Base-by-base conservation (phyloP, 352 stramenopile species). In the Phytophthora capsici region DNA sequence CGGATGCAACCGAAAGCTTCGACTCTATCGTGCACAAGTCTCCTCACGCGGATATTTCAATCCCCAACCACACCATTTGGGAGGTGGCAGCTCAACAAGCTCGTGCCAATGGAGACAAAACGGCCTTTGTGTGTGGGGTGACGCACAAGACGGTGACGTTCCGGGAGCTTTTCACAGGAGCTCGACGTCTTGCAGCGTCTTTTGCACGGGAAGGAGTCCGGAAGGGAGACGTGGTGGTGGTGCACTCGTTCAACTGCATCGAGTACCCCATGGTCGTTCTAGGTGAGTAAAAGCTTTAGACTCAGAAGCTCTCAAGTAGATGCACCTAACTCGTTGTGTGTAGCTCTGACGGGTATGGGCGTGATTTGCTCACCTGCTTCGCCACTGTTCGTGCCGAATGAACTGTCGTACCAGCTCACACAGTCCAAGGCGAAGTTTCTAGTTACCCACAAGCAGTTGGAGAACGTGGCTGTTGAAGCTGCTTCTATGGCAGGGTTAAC, bases 191-290 rank as follows among this genome's bases (percentile, higher is more conserved):
- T 6, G 72, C 73, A 3, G 75, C 71, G 2, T 72, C 62, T 4
- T 69, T 89, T 8, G 23, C 57, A n/a, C 69, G 36, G 7, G 63
- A 84, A 14, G 80, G 80, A 25, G 50, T 89, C 14, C 64, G 61
- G 7, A 75, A 72, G 41, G 81, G 81, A 7, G 73, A 85, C 63
- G 77, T 84, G 1, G 69, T 88, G n/a, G 30, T 87, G 38, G 45
- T 86, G 28, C 75, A 88, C 51, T 77, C 73, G 43, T 68, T 81
- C 60, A 90, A 90, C 63, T 86, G 75, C 63, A 69, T 87, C 41
- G 79, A 90, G 53, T 90, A 80, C 45, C 77, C 80, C 7, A 73
- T 86, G 52, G 65, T 88, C 14, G 77, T 84, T 19, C 55, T 84
- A 7, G 80, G 80, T 89, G 57, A 48, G 61, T 28, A 4, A 28